Percentiles rank a stretch among this genome's conserved stretches.
Evolutionary conservation across 2,329 filamentous ascomycete species (phyloP).

Genomic region (Aspergillus hiratsukae): DNA sequence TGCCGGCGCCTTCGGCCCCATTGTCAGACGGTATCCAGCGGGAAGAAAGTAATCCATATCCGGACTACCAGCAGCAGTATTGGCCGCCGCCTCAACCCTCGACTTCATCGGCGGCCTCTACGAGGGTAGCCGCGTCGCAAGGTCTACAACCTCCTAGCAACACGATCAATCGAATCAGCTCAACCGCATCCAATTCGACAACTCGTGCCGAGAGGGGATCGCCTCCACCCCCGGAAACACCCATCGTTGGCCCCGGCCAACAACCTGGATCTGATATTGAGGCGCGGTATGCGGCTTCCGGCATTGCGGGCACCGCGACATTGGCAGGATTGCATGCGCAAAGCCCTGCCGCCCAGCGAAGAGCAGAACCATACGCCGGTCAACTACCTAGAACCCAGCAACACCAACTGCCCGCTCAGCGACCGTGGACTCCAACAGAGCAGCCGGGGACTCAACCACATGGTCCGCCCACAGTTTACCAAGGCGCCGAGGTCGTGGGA

Average conservation of each 20-base stretch:
- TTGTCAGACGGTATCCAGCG: constrained; percentile 18
- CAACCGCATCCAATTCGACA: constrained; percentile 88
- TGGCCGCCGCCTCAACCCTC: constrained; percentile 51
- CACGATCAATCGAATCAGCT: constrained; percentile 61
- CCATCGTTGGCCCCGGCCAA: constrained; percentile 66
- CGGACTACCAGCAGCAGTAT: constrained; percentile 58
- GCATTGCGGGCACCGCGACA: constrained; percentile 81
- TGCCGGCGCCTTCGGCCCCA: constrained; percentile 33
- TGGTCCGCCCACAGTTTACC: constrained; percentile 86
- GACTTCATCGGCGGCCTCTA: constrained; percentile 17
- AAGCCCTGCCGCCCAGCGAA: constrained; percentile 76
- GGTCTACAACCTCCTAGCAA: constrained; percentile 48
- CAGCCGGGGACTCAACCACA: constrained; percentile 79
- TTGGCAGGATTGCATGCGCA: constrained; percentile 69
- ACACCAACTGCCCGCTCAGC: constrained; percentile 36
- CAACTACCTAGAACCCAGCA: constrained; percentile 38
- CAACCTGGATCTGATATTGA: constrained; percentile 80
- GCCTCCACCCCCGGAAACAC: constrained; percentile 90
- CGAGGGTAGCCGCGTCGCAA: constrained; percentile 21
- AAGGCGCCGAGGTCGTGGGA: constrained; percentile 68
- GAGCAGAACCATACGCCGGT: constrained; percentile 71
- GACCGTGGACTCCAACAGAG: constrained; percentile 96
- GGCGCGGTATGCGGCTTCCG: constrained; percentile 83
- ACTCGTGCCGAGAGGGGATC: constrained; percentile 88
- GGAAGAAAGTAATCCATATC: constrained; percentile 41